phyloP scores from a whole-genome alignment of 208 protist genomes.

The Crithidia fasciculata region DNA sequence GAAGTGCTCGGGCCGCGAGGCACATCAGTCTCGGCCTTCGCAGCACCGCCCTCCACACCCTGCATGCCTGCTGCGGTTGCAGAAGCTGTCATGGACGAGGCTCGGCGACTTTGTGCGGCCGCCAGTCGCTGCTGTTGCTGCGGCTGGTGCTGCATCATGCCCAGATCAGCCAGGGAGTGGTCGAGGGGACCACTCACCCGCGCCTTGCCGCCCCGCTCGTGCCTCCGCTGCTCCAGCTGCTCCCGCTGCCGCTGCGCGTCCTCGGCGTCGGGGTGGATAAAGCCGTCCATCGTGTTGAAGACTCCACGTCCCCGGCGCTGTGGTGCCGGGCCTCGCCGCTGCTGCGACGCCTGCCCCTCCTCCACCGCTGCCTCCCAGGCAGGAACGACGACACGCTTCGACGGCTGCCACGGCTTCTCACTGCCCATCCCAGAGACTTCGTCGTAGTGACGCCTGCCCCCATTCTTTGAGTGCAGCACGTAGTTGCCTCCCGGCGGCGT shows the following conservation, averaged over 20 bases:
- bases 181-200: slow-evolving; percentile 50
- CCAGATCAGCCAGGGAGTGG: slow-evolving; percentile 64
- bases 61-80: not conserved
- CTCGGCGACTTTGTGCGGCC: too few species aligned
- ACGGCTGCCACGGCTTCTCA: slow-evolving; percentile 41
- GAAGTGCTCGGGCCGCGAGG: too few species aligned
- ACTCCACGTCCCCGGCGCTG: slow-evolving; percentile 36
- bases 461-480: slow-evolving; percentile 62
- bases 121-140: not conserved
- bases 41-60: not conserved
- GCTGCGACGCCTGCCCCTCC: not conserved
- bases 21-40: not conserved
- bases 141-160: slow-evolving; percentile 29
- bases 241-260: slow-evolving; percentile 20
- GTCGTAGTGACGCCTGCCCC: slow-evolving; percentile 78
- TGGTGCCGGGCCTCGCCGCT: not conserved
- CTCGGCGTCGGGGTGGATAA: slow-evolving; percentile 34
- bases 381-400: slow-evolving; percentile 28
- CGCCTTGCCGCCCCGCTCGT: slow-evolving; percentile 42
- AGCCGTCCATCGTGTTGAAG: slow-evolving; percentile 32
- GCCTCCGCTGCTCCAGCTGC: slow-evolving; percentile 13
- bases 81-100: too few species aligned
- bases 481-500: slow-evolving; percentile 43
- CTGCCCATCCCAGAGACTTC: slow-evolving; percentile 37
- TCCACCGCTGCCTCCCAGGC: slow-evolving; percentile 1